Percentiles rank a stretch among this genome's conserved stretches.
These are phyloP conservation scores for Exsudoporus floridanus DNA, from an alignment of 1,284 basidiomycete genomes.

Conservation along the genomic window DNA sequence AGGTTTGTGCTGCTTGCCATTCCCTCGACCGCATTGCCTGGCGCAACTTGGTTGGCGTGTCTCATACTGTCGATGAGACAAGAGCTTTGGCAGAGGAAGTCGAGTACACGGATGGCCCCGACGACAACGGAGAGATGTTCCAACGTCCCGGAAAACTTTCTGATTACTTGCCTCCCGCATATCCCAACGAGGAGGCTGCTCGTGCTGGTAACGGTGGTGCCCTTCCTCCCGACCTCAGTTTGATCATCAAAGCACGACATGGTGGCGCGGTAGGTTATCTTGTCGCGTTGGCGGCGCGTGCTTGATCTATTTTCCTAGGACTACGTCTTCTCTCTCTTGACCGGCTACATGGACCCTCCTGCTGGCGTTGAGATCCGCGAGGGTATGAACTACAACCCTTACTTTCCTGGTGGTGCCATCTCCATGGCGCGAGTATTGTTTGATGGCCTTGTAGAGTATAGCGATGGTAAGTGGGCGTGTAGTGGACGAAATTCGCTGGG, in stretches of 20 bases:
- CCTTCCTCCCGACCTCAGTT: constrained; percentile 93
- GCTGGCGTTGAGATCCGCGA: constrained; percentile 96
- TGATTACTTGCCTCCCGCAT: constrained; percentile 95
- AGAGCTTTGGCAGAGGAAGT: constrained; percentile 94
- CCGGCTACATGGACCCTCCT: constrained; percentile 96
- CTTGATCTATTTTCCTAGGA: constrained; percentile 63
- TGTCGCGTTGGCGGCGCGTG: neutral
- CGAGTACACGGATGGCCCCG: constrained; percentile 96
- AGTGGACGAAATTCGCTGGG: neutral
- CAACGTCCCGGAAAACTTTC: constrained; percentile 95
- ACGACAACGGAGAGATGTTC: constrained; percentile 98
- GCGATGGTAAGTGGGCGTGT: constrained; percentile 62
- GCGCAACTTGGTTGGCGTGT: constrained; percentile 99
- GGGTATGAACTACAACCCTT: constrained; percentile 97
- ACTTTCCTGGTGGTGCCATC: constrained; percentile 97
- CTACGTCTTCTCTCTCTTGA: constrained; percentile 96
- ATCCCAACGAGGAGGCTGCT: constrained; percentile 98
- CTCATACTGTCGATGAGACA: constrained; percentile 91
- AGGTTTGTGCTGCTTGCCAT: constrained; percentile 98
- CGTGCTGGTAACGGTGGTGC: constrained; percentile 94
- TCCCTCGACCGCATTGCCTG: constrained; percentile 99
- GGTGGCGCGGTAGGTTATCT: constrained; percentile 73
- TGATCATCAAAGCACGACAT: constrained; percentile 98
- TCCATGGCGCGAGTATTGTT: constrained; percentile 98
- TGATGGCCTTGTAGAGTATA: constrained; percentile 93